Evolutionary conservation across 169 alveolate genomes (phyloP), one percentile per base, ranked within the genome.

Genomic region (Cryptosporidium ubiquitum): DNA sequence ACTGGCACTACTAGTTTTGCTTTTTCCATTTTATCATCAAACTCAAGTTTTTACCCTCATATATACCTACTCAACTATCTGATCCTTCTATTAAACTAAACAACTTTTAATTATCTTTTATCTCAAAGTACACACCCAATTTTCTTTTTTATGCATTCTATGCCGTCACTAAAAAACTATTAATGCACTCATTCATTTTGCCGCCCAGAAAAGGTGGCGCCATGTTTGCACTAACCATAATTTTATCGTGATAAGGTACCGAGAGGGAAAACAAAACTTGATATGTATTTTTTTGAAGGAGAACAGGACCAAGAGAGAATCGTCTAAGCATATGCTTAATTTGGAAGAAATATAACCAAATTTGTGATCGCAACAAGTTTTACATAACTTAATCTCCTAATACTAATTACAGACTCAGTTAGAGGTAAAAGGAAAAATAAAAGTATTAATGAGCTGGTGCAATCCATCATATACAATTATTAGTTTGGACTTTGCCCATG

Each of bases 381-480:
- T 55, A 26, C 55, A 14, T 26, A 35, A 0, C 20, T 55, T 55
- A 35, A 20, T 26, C 39, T 26, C 9, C 5, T 0, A 51, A 2
- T 23, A n/a, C 61, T 51, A 7, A 20, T 51, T 5, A n/a, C 61
- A 0, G 20, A 3, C 7, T 7, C 14, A 7, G 23, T 3, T 20
- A 20, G 37, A 33, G 31, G 7, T 29, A 64, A 0, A 26, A 26
- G n/a, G 16, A 20, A 18, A 31, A n/a, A 29, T 14, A 18, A 35
- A 29, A 6, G 39, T 12, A 37, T 37, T 33, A 64, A 64, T 69
- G 57, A 47, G 42, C 16, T 79, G 89, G 89, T 79, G 89, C 40
- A 37, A 40, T 20, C 89, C 89, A n/a, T 79, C 89, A 1, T 20
- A 79, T 47, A 61, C 89, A 35, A 39, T 79, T 44, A 79, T 79